phyloP scores from a whole-genome alignment of 805 yeast species.

The Lipomyces yamadae region DNA sequence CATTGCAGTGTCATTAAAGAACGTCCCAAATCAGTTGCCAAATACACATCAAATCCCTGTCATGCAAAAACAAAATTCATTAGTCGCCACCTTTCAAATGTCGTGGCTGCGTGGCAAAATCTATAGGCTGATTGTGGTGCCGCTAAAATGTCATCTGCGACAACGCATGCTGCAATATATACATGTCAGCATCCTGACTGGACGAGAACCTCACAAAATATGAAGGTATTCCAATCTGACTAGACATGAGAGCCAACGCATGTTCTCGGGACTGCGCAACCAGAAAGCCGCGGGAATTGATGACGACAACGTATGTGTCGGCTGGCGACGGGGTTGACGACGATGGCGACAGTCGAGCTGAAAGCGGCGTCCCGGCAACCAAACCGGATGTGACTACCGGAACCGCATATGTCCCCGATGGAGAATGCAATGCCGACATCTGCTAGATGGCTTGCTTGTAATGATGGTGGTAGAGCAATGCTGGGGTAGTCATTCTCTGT shows the following conservation, averaged over 20 bases:
- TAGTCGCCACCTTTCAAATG: background rate
- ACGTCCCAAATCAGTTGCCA: background rate
- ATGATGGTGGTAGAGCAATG: background rate
- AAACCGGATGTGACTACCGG: background rate
- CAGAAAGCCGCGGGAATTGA: conserved; percentile 17
- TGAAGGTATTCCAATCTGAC: conserved; percentile 10
- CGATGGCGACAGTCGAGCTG: background rate
- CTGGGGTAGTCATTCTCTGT: background rate
- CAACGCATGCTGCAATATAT: conserved; percentile 13
- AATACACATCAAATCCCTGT: background rate
- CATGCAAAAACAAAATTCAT: background rate
- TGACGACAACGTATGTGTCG: conserved; percentile 15
- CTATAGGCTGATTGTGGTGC: background rate
- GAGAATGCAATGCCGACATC: conserved; percentile 8
- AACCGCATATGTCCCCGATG: conserved; percentile 4
- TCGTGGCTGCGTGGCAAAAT: background rate
- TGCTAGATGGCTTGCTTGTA: background rate
- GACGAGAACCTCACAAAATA: conserved; percentile 24
- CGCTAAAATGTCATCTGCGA: conserved; percentile 1
- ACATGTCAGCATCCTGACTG: conserved; percentile 20
- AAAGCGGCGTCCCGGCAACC: background rate
- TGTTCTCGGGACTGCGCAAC: conserved; percentile 14
- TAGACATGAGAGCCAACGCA: conserved; percentile 16
- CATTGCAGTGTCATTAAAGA: too few species aligned
- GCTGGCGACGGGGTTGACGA: background rate